Conservation (phyloP, 345 rosid genomes). For the Microthlaspi erraticum region DNA sequence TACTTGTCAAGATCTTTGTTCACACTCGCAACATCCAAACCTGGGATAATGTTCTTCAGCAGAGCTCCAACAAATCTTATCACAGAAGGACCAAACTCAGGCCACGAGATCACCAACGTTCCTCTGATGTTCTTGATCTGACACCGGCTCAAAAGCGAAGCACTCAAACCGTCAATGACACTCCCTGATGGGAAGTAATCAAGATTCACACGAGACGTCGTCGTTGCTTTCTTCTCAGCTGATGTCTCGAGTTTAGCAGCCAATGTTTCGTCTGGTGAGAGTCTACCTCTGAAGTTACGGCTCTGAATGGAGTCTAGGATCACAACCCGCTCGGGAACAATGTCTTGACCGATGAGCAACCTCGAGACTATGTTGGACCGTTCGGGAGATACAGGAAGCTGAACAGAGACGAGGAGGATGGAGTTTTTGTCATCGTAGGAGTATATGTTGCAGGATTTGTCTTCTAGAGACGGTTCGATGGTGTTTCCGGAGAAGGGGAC, state of each 20-base stretch:
- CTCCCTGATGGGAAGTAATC: conserved; percentile 94
- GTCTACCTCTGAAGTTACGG: conserved; percentile 79
- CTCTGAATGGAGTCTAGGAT: conserved; percentile 80
- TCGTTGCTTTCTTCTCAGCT: conserved; percentile 55
- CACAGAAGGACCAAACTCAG: conserved; percentile 63
- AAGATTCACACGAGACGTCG: conserved; percentile 48
- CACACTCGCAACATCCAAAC: conserved; percentile 37
- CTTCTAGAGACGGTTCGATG: conserved; percentile 62
- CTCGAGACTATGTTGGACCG: conserved; percentile 73
- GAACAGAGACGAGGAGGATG: conserved; percentile 63
- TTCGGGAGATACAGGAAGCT: conserved; percentile 67
- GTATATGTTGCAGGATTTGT: conserved; percentile 86
- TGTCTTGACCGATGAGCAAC: conserved; percentile 65
- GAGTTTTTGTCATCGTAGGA: conserved; percentile 46
- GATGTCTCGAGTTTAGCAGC: conserved; percentile 86
- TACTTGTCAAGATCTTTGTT: conserved; percentile 36
- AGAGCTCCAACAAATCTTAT: conserved; percentile 57
- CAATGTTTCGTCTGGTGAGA: conserved; percentile 69
- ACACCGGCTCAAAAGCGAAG: conserved; percentile 77
- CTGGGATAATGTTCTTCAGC: conserved; percentile 55
- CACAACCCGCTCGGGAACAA: conserved; percentile 72
- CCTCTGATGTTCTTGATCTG: conserved; percentile 81
- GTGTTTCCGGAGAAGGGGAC: conserved; percentile 68
- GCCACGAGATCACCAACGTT: conserved; percentile 77
- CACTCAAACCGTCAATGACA: conserved; percentile 79